Base-by-base conservation (phyloP, 1,139 yeast genomes). In the Trichomonascaceae sp. region DNA sequence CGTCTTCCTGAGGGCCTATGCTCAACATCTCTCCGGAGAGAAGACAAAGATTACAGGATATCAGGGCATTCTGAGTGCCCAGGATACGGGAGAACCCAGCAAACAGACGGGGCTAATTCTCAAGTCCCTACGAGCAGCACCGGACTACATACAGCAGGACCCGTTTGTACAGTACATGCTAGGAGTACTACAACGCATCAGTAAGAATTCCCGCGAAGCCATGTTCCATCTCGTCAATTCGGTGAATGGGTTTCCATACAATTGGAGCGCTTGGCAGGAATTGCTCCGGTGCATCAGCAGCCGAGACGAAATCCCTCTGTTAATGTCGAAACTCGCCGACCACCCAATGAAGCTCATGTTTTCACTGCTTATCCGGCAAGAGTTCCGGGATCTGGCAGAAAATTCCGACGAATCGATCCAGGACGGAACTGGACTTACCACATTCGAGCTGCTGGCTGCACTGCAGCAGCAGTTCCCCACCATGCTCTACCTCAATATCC, bases 221-320 rank as follows among this genome's bases (percentile, higher is more conserved):
- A 74, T 76, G 38, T 60, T 65, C 17, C 61, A 63, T 32, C 64
- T 85, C 29, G 60, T 74, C 30, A 63, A 64, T 33, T 78, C 95
- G 1, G 53, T 79, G 13, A 54, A 62, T 14, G 33, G 67, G 17
- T 84, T 77, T 46, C 94, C 96, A 0, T 80, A 69, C 53, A 89
- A 89, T 49, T 89, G 97, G 97, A 73, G 89, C 36, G 81, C 93
- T 39, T 92, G 97, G 97, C 69, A 70, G 41, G 97, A 89, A 50
- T 62, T 89, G 26, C 62, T 78, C 11, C 63, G 73, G 3, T 76
- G 92, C 34, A 56, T 85, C 14, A 59, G 69, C 4, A 67, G 75
- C 17, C 64, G 74, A 34, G 84, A 78, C 41, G 82, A 78, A 22
- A 39, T 50, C 17, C 36, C 37, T 9, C 30, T 25, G 11, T 26